These are phyloP conservation scores for Paecilomyces fulvus DNA, from an alignment of 2,329 filamentous ascomycete species.

Conservation along the genomic window DNA sequence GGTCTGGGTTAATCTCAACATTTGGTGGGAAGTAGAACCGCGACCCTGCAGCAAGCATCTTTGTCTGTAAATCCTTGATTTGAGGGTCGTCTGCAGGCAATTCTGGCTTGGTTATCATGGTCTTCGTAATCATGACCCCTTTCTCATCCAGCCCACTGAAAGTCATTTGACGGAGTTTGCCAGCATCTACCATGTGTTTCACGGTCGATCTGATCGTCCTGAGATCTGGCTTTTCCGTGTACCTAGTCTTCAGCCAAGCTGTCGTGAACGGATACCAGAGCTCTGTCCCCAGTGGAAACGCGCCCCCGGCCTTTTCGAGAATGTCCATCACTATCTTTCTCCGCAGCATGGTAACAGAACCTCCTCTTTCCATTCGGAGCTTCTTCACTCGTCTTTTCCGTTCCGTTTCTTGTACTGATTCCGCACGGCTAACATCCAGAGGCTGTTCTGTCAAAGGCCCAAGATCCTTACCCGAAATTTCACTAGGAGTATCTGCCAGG, in stretches of 20 bases:
- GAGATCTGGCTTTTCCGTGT: slow-evolving; percentile 41
- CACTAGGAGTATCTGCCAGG: background rate
- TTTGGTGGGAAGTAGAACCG: slow-evolving; percentile 38
- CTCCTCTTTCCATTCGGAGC: slow-evolving; percentile 23
- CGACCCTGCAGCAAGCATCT: slow-evolving; percentile 40
- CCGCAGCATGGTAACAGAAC: slow-evolving; percentile 38
- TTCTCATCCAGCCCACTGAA: slow-evolving; percentile 44
- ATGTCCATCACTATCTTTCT: slow-evolving; percentile 48
- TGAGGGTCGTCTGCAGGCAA: slow-evolving; percentile 36
- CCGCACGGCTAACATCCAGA: background rate
- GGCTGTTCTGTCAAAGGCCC: background rate
- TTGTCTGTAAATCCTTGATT: slow-evolving; percentile 42
- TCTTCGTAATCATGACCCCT: slow-evolving; percentile 42
- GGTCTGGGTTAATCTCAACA: slow-evolving; percentile 28
- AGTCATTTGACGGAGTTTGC: slow-evolving; percentile 44
- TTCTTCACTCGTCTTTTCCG: slow-evolving; percentile 7
- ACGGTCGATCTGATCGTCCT: slow-evolving; percentile 45
- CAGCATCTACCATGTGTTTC: slow-evolving; percentile 41
- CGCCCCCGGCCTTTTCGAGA: slow-evolving; percentile 45
- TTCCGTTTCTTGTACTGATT: background rate
- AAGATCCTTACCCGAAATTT: background rate
- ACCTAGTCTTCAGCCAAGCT: slow-evolving; percentile 42
- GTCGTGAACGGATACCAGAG: slow-evolving; percentile 48
- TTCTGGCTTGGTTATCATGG: slow-evolving; percentile 41
- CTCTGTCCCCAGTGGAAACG: slow-evolving; percentile 47